Percentiles rank a stretch among this genome's conserved stretches.
phyloP scores from a whole-genome alignment of 768 basidiomycete species.

The Russula griseocarnosa region DNA sequence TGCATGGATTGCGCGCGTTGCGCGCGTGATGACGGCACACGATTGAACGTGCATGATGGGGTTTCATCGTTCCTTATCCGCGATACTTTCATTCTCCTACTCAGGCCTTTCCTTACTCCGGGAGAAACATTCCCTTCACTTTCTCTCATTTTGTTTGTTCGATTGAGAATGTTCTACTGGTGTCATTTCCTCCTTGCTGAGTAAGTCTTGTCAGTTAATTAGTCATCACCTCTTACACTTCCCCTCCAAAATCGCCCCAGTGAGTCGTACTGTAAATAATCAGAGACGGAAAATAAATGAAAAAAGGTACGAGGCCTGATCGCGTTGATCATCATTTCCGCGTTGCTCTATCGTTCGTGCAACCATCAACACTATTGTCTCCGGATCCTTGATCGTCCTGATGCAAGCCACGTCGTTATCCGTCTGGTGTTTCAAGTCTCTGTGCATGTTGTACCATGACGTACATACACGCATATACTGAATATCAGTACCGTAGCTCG shows the following conservation, averaged over 20 bases:
- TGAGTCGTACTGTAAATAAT: too few species aligned
- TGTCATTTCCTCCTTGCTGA: background rate
- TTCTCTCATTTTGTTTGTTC: background rate
- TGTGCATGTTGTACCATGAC: background rate
- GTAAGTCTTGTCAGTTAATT: background rate
- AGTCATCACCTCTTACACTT: background rate
- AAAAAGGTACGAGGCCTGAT: background rate
- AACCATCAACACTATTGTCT: background rate
- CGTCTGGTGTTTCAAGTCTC: background rate
- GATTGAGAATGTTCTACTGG: background rate
- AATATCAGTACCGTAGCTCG: background rate
- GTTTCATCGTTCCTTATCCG: background rate
- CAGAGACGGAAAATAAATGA: too few species aligned
- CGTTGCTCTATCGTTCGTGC: background rate
- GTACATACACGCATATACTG: background rate
- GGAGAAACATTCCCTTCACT: background rate
- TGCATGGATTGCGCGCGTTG: background rate
- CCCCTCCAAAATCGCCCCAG: too few species aligned
- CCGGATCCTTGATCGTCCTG: background rate
- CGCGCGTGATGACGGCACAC: background rate
- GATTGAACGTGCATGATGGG: background rate
- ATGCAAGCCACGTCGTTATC: background rate
- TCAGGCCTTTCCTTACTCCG: background rate
- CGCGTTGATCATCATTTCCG: background rate
- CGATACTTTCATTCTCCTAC: too few species aligned